Evolutionary conservation across 805 yeast genomes (phyloP).

Genomic region (Candida andamanensis): DNA sequence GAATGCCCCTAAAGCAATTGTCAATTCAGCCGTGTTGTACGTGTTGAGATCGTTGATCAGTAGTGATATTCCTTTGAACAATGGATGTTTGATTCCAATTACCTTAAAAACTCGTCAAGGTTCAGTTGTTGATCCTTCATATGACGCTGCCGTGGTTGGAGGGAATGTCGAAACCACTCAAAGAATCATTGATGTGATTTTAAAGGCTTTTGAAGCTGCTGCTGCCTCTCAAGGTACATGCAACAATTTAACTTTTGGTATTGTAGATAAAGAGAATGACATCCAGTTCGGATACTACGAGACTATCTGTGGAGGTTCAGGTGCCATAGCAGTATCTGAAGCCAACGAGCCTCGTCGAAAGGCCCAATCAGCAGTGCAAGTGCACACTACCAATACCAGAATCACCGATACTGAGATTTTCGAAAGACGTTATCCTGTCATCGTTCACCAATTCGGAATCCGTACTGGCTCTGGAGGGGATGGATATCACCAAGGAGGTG

Average conservation of each 20-base stretch:
- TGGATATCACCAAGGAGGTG: conserved; percentile 72
- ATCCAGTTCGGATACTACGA: conserved; percentile 87
- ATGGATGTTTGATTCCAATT: conserved; percentile 85
- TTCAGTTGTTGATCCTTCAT: conserved; percentile 59
- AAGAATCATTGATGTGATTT: conserved; percentile 82
- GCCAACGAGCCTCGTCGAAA: conserved; percentile 1
- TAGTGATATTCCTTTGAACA: conserved; percentile 86
- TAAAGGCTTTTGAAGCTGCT: conserved; percentile 81
- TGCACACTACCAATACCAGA: conserved; percentile 91
- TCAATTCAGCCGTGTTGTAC: conserved; percentile 83
- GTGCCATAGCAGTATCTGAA: conserved; percentile 83
- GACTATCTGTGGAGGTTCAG: conserved; percentile 94
- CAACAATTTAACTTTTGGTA: conserved; percentile 90
- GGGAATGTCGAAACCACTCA: conserved; percentile 96
- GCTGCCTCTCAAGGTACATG: conserved; percentile 97
- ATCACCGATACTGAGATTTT: conserved; percentile 88
- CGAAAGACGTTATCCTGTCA: conserved; percentile 83
- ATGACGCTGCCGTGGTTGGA: conserved; percentile 84
- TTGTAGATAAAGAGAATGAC: conserved; percentile 49
- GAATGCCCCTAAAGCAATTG: conserved; percentile 90
- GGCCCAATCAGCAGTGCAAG: conserved; percentile 86
- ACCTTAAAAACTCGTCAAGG: conserved; percentile 43
- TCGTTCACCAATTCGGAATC: conserved; percentile 65
- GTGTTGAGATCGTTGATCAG: conserved; percentile 80
- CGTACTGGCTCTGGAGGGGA: conserved; percentile 75